A percentile compares a stretch with the other conserved stretches of the same genome.
Evolutionary conservation across 352 stramenopile species (phyloP).

Genomic region (Globisporangium solare): DNA sequence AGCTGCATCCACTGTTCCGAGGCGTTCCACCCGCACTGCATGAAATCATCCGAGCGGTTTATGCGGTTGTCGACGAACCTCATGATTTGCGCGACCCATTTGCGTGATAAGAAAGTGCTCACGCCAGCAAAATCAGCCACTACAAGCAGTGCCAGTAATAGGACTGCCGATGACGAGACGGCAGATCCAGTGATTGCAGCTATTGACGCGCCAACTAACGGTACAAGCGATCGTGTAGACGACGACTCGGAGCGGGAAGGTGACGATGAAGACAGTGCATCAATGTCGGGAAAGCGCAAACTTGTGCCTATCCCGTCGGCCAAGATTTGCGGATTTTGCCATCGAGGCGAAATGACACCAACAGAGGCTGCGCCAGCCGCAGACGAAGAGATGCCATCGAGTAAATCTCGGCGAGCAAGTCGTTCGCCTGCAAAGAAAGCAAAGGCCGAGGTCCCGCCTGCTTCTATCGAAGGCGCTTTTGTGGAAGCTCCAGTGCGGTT

Average conservation of each 20-base stretch:
- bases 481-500: slow-evolving; percentile 71
- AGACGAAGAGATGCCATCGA: slow-evolving; percentile 4
- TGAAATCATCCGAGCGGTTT: slow-evolving; percentile 66
- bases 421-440: slow-evolving; percentile 9
- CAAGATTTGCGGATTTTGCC: slow-evolving; percentile 62
- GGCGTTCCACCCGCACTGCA: slow-evolving; percentile 78
- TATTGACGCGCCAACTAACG: slow-evolving; percentile 9
- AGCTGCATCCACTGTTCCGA: slow-evolving; percentile 87
- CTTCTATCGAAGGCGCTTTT: slow-evolving; percentile 59
- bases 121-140: slow-evolving; percentile 3
- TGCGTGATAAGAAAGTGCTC: slow-evolving; percentile 39
- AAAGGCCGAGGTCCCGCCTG: slow-evolving; percentile 17
- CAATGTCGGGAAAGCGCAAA: slow-evolving; percentile 13
- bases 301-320: slow-evolving; percentile 7
- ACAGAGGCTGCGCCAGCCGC: slow-evolving; percentile 9
- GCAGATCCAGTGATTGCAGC: background rate
- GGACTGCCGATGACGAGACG: background rate
- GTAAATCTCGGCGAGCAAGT: slow-evolving; percentile 14
- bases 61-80: slow-evolving; percentile 81
- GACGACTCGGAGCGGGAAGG: slow-evolving; percentile 9
- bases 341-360: slow-evolving; percentile 33
- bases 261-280: slow-evolving; percentile 18
- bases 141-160: background rate
- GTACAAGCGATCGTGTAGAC: slow-evolving; percentile 18
- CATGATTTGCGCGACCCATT: slow-evolving; percentile 88